phyloP scores from a whole-genome alignment of 139 green algal genomes.

The Chloropicon primus region DNA sequence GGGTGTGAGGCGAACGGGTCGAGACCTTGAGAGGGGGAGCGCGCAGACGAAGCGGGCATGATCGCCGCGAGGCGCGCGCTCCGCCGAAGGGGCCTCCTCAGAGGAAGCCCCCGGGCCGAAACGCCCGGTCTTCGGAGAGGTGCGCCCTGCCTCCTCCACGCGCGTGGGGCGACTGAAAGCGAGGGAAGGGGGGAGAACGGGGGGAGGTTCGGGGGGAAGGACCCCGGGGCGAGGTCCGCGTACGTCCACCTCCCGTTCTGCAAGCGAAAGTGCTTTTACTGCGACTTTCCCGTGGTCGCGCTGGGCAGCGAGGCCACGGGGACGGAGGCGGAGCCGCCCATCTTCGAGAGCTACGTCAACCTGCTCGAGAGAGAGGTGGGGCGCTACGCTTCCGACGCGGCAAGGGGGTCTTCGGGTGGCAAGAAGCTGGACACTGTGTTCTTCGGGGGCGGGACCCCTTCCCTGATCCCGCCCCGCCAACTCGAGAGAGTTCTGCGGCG shows the following conservation, averaged over 20 bases:
- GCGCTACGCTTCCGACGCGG: neutral
- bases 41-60: too few species aligned
- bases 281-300: constrained; percentile 76
- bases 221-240: neutral
- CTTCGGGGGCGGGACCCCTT: constrained; percentile 53
- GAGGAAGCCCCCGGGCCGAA: too few species aligned
- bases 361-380: neutral
- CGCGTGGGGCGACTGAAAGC: too few species aligned
- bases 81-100: too few species aligned
- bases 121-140: too few species aligned
- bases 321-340: neutral
- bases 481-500: constrained; percentile 46
- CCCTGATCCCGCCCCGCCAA: constrained; percentile 55
- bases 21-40: too few species aligned
- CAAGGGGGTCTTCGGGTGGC: too few species aligned
- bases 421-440: neutral
- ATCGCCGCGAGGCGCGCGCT: too few species aligned
- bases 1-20: too few species aligned
- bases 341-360: neutral
- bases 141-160: too few species aligned
- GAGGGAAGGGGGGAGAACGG: too few species aligned
- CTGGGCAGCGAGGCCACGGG: neutral
- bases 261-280: constrained; percentile 88
- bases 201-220: neutral
- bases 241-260: constrained; percentile 97